phyloP scores from a whole-genome alignment of 2,329 filamentous ascomycete genomes.

The Graphilbum fragrans region DNA sequence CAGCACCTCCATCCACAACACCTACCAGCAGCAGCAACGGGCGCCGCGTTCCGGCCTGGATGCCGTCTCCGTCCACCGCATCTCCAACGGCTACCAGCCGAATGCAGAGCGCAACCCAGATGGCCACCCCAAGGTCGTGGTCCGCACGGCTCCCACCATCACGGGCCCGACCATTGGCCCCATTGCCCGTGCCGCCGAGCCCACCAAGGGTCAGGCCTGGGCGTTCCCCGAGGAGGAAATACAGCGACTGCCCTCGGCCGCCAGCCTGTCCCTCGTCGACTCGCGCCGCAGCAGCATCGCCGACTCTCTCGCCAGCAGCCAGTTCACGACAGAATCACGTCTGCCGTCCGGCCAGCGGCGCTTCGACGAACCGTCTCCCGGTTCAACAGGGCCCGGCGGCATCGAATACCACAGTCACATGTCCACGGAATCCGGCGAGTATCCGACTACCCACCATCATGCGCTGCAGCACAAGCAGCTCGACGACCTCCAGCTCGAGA shows the following conservation, averaged over 20 bases:
- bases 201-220: conserved; percentile 74
- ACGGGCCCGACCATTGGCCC: conserved; percentile 54
- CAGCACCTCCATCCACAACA: conserved; percentile 61
- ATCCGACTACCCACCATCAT: conserved; percentile 57
- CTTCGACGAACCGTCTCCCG: conserved; percentile 54
- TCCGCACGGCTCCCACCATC: conserved; percentile 62
- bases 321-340: conserved; percentile 63
- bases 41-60: conserved; percentile 32
- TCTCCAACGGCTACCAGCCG: conserved; percentile 54
- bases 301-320: conserved; percentile 67
- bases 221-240: conserved; percentile 68
- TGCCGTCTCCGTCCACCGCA: conserved; percentile 40
- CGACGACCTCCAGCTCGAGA: conserved; percentile 51
- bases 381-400: conserved; percentile 58
- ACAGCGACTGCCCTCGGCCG: conserved; percentile 33
- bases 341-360: conserved; percentile 61
- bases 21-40: conserved; percentile 40
- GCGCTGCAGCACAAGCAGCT: conserved; percentile 64
- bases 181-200: conserved; percentile 61
- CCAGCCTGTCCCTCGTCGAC: conserved; percentile 39
- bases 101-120: conserved; percentile 46
- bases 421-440: conserved; percentile 40
- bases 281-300: conserved; percentile 67
- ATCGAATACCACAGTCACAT: conserved; percentile 31
- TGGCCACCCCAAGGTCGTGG: conserved; percentile 32